Evolutionary conservation across 2,329 filamentous ascomycete species (phyloP), one percentile per base, ranked within the genome.

Genomic region (Ophiostoma ulmi): DNA sequence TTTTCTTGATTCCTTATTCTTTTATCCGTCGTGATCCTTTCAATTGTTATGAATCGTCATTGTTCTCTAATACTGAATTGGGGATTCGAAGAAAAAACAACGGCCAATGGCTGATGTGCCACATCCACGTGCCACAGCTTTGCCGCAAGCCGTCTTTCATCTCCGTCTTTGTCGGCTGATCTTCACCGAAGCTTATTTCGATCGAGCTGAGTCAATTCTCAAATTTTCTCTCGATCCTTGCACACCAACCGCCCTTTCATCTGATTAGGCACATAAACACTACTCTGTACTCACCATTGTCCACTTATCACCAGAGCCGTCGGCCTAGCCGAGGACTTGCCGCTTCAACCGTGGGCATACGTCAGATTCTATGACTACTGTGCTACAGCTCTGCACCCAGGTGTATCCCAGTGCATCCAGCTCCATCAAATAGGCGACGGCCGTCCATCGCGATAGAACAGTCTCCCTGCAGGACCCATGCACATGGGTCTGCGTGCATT

Each of bases 291-390:
- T 14, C 26, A 35, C 14, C 58, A 26, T 63, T 31, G 22, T 63
- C 10, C 58, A 17, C 58, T 17, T 63, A 6, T 35, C 58, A 26
- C 26, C 58, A 26, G 26, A 63, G 58, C 26, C 26, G 58, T 36
- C 58, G 58, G 58, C 26, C 58, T 63, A 35, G 14, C 58, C 58
- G 26, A 63, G 58, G 58, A 17, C 58, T 11, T 63, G 58, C 58
- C 58, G 58, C 58, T 36, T 63, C 58, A 63, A 26, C 58, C 26
- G 58, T 58, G 8, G 52, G 52, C n/a, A 13, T 58, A 26, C n/a
- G 22, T 11, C n/a, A 10, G 22, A 58, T 26, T 13, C 52, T 26
- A 58, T 58, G 52, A 58, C 52, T 58, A 58, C 52, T 22, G 44
- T 48, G 44, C 44, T 48, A 17, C 2, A 58, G n/a, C 52, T 10